A percentile compares a stretch with the other conserved stretches of the same genome.
These are phyloP conservation scores for Annulohypoxylon maeteangense DNA, from an alignment of 495 filamentous ascomycete genomes.

Conservation along the genomic window DNA sequence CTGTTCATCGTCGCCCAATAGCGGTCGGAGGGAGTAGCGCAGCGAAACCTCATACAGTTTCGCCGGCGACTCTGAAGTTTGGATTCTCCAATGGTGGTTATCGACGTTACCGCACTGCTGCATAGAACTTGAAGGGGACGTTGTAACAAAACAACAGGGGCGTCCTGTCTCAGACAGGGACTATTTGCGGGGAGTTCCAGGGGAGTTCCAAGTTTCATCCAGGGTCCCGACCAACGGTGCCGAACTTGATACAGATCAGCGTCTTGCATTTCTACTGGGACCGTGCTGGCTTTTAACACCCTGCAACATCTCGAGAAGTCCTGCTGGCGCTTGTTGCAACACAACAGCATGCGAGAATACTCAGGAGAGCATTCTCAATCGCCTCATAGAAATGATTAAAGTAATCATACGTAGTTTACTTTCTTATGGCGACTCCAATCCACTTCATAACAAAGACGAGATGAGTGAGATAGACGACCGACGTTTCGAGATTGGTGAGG, in stretches of 20 bases:
- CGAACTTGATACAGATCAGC: slow-evolving; percentile 45
- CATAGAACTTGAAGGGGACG: slow-evolving; percentile 40
- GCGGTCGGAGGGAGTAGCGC: background rate
- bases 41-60: background rate
- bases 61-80: slow-evolving; percentile 1
- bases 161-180: slow-evolving; percentile 42
- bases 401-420: background rate
- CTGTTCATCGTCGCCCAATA: background rate
- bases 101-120: slow-evolving; percentile 13
- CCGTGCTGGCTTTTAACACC: slow-evolving; percentile 10
- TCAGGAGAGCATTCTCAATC: background rate
- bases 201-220: slow-evolving; percentile 62
- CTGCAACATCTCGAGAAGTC: background rate
- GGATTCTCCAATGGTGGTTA: slow-evolving; percentile 4
- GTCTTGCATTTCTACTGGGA: slow-evolving; percentile 24
- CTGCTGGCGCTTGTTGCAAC: background rate
- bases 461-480: background rate
- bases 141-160: slow-evolving; percentile 41
- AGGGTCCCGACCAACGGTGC: slow-evolving; percentile 51
- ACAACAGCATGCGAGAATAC: background rate
- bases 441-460: background rate
- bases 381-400: background rate
- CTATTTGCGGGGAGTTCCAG: slow-evolving; percentile 62
- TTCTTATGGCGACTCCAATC: background rate
- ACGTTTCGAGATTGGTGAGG: slow-evolving; percentile 10